Percentiles rank a stretch among this genome's conserved stretches.
Evolutionary conservation across 2,329 filamentous ascomycete genomes (phyloP).

Genomic region (Fusarium oxysporum): DNA sequence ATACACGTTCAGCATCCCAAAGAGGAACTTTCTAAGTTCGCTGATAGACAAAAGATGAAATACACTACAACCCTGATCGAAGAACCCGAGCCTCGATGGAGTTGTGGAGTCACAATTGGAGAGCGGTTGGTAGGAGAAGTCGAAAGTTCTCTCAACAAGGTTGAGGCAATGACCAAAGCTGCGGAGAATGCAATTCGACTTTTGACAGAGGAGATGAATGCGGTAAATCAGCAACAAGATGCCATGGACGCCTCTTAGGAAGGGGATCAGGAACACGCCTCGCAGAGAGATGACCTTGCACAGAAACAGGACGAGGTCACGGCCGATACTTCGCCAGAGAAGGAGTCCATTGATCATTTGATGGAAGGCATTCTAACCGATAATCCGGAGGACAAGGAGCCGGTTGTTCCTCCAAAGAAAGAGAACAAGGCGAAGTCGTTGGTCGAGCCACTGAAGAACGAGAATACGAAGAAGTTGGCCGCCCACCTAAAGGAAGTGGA

Average conservation of each 20-base stretch:
- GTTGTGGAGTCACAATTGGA: constrained; percentile 64
- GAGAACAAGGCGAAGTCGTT: neutral
- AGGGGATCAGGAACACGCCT: neutral
- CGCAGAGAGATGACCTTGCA: neutral
- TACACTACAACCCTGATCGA: constrained; percentile 59
- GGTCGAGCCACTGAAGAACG: neutral
- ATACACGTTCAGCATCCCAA: constrained; percentile 74
- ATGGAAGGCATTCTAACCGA: neutral
- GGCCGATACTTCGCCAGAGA: neutral
- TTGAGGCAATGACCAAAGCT: constrained; percentile 67
- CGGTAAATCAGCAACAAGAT: neutral
- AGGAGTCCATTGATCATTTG: neutral
- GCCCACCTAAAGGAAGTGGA: neutral
- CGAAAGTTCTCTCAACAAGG: constrained; percentile 57
- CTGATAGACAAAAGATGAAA: constrained; percentile 61
- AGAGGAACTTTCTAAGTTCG: constrained; percentile 73
- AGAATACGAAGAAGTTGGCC: neutral
- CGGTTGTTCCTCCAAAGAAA: neutral
- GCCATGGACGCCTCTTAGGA: constrained; percentile 8
- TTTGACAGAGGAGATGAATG: constrained; percentile 43
- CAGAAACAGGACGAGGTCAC: neutral
- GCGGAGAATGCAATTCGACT: constrained; percentile 62
- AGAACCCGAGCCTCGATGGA: constrained; percentile 44
- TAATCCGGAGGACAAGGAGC: neutral
- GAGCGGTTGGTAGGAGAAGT: constrained; percentile 59